Conservation (phyloP, 257 asterid genomes). For the Avicennia marina region DNA sequence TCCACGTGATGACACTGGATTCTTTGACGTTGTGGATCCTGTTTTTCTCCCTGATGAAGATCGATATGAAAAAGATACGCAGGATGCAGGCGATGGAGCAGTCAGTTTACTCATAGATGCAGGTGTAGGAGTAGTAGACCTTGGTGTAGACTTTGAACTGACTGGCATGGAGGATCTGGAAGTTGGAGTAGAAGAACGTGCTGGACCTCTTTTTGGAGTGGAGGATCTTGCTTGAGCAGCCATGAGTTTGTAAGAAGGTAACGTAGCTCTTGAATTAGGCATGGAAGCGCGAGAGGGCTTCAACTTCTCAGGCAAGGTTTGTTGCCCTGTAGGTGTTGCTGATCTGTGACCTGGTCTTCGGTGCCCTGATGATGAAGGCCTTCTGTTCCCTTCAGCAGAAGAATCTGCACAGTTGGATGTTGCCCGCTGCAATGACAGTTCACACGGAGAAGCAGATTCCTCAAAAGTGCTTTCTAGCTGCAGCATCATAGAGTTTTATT, state of each 20-base stretch:
- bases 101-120: too few species aligned
- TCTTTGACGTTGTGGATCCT: conserved; percentile 26
- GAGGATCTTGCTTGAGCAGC: conserved; percentile 43
- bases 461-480: conserved; percentile 36
- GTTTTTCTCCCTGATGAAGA: conserved; percentile 29
- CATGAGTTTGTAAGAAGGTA: conserved; percentile 41
- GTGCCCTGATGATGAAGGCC: conserved; percentile 36
- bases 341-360: conserved; percentile 39
- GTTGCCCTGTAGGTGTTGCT: conserved; percentile 49
- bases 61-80: neutral
- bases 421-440: conserved; percentile 15
- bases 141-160: conserved; percentile 38
- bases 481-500: too few species aligned
- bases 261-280: conserved; percentile 36
- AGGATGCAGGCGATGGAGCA: conserved; percentile 5
- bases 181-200: conserved; percentile 48
- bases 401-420: conserved; percentile 21
- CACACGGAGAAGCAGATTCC: conserved; percentile 19
- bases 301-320: conserved; percentile 24
- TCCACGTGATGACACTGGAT: conserved; percentile 36
- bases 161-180: conserved; percentile 35
- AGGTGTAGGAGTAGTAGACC: conserved; percentile 54
- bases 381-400: conserved; percentile 26
- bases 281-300: neutral
- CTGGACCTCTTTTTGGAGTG: conserved; percentile 35